Evolutionary conservation across 495 filamentous ascomycete species (phyloP).

Genomic region (Pseudotulostoma volvatum): DNA sequence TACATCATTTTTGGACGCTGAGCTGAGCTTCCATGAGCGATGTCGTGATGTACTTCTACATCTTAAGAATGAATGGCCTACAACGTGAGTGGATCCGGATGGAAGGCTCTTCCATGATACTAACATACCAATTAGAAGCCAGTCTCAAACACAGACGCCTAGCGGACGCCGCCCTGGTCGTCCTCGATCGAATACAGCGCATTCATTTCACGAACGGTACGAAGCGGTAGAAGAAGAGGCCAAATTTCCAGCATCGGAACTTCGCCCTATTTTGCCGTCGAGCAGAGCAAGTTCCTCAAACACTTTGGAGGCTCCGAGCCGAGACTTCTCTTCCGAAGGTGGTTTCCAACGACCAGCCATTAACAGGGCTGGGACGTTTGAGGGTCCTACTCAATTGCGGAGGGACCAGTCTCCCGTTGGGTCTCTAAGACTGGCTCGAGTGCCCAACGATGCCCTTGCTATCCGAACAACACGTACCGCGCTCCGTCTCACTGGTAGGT

Average conservation of each 20-base stretch:
- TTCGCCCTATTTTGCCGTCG: conserved; percentile 48
- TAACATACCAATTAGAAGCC: too few species aligned
- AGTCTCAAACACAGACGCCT: conserved; percentile 13
- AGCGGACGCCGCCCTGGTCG: conserved; percentile 27
- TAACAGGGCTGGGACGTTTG: conserved; percentile 36
- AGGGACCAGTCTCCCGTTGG: conserved; percentile 30
- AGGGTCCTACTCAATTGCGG: conserved; percentile 37
- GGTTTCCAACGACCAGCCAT: conserved; percentile 25
- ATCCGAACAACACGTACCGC: conserved; percentile 26
- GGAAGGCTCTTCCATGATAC: too few species aligned
- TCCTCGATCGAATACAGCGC: conserved; percentile 44
- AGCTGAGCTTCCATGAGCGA: conserved; percentile 80
- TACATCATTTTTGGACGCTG: conserved; percentile 68
- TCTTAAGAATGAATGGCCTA: conserved; percentile 53
- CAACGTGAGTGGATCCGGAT: conserved; percentile 39
- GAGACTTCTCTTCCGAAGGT: conserved; percentile 17
- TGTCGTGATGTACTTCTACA: conserved; percentile 61
- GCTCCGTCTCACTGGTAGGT: conserved; percentile 24
- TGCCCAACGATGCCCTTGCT: conserved; percentile 38
- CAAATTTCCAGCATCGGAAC: conserved; percentile 21
- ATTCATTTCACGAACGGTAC: conserved; percentile 43
- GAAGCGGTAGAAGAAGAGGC: conserved; percentile 42
- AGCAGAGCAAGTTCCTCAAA: conserved; percentile 22
- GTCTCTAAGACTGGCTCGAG: conserved; percentile 33
- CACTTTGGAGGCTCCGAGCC: conserved; percentile 15